Base-by-base conservation (phyloP, 192 early-diverging fungal species). In the Linderina pennispora region DNA sequence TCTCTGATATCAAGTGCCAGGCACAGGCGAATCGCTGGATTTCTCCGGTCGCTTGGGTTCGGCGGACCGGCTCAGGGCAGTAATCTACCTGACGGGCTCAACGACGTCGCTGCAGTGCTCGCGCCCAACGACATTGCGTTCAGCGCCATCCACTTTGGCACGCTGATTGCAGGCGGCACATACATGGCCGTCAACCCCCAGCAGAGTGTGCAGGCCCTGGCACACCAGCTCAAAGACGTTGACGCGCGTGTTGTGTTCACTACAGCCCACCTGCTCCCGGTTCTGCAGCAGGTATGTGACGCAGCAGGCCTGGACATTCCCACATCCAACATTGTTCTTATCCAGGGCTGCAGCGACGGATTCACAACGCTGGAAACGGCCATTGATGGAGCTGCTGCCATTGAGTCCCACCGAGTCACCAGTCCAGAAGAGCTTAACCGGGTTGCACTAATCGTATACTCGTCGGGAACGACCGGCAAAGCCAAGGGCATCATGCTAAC, bases 381-480 rank as follows among this genome's bases (percentile, higher is more conserved):
- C 14, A 15, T 6, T 15, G 16, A 50, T 3, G 14, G 13, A 22
- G n/a, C 14, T 19, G 22, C 17, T 4, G 15, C n/a, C 44, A 46
- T 16, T 13, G n/a, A 19, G 10, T 31, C 7, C 28, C 26, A 21
- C 22, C n/a, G 9, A 22, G 10, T 1, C n/a, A 13, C 14, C n/a
- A 22, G 44, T 2, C 43, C 40, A 3, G 37, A 52, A 16, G 20
- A 44, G 13, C 50, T 26, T 4, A 19, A 18, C 31, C 49, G 21
- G 18, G 49, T 56, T 2, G 62, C 69, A 1, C 43, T 66, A 20
- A 45, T 73, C 3, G 25, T 53, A 0, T 68, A 60, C 34, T 52
- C 71, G 10, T 67, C 71, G 3, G 71, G 71, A 11, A 68, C 65
- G 0, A 55, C 71, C 1, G 71, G 71, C 1, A 17, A 14, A 3